Conservation (phyloP, 371 early-diverging fungal species). For the Apophysomyces elegans region DNA sequence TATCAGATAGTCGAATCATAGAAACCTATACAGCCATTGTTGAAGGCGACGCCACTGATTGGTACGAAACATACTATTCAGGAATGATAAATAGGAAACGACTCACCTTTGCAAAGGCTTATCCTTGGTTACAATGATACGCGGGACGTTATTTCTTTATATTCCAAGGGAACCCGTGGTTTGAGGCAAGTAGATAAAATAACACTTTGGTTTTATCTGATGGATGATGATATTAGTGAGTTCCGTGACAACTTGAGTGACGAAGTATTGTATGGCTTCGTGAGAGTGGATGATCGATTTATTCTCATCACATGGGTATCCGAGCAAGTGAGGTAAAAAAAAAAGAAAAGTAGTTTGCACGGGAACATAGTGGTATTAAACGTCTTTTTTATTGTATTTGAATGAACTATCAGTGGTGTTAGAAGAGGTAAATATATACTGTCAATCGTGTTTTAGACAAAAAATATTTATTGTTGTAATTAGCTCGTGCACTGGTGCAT, state of each 20-base stretch:
- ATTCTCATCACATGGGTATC: constrained; percentile 70
- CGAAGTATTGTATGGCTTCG: constrained; percentile 69
- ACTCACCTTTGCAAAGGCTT: constrained; percentile 49
- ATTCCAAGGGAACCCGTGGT: constrained; percentile 63
- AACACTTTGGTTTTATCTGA: neutral
- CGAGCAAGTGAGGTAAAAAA: constrained; percentile 66
- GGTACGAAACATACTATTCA: constrained; percentile 37
- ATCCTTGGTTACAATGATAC: constrained; percentile 73
- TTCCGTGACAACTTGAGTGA: constrained; percentile 61
- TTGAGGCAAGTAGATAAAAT: constrained; percentile 36
- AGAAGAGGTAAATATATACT: constrained; percentile 52
- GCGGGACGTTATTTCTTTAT: constrained; percentile 69
- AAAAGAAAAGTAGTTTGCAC: neutral
- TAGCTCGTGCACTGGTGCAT: constrained; percentile 74
- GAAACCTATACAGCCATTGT: constrained; percentile 67
- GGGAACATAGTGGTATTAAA: no score
- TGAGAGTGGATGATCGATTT: constrained; percentile 64
- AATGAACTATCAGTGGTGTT: constrained; percentile 53
- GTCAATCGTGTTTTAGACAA: neutral
- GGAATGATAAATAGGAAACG: neutral
- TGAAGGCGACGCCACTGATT: constrained; percentile 56
- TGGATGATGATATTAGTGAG: constrained; percentile 36
- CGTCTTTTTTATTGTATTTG: constrained; percentile 1
- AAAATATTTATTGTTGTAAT: neutral
- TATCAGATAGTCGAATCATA: constrained; percentile 66